These are phyloP conservation scores for Saturnispora sekii DNA, from an alignment of 805 yeast genomes.

Conservation along the genomic window DNA sequence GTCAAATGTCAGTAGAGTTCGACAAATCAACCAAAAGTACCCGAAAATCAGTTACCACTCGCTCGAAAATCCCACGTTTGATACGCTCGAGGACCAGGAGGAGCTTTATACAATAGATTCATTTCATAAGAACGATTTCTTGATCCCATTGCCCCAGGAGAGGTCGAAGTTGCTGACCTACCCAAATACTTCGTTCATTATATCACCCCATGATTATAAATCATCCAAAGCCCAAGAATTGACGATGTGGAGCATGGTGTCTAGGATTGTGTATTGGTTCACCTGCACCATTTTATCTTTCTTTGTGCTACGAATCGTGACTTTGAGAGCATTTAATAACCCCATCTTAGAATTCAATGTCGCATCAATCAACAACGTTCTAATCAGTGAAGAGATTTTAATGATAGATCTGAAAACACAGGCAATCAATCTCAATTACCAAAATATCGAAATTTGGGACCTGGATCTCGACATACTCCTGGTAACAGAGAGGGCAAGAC, in stretches of 20 bases:
- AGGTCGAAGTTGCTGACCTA: no score
- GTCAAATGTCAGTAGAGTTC: not conserved
- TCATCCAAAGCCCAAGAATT: slow-evolving; percentile 9
- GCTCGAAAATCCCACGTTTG: not conserved
- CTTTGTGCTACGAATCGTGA: slow-evolving; percentile 15
- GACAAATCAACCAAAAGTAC: not conserved
- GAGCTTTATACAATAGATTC: no score
- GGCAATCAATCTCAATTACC: slow-evolving; percentile 23
- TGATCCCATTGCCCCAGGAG: no score
- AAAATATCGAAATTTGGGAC: slow-evolving; percentile 25
- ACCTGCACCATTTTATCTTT: no score
- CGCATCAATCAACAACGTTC: slow-evolving; percentile 19
- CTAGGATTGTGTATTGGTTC: no score
- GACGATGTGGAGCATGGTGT: no score
- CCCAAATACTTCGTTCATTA: not conserved
- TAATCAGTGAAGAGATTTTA: slow-evolving; percentile 25
- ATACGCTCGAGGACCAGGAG: not conserved
- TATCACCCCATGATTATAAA: slow-evolving; percentile 27
- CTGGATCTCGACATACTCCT: slow-evolving; percentile 27
- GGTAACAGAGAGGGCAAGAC: slow-evolving; percentile 16
- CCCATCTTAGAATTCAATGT: slow-evolving; percentile 20
- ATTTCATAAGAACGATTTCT: no score
- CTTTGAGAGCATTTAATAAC: slow-evolving; percentile 22
- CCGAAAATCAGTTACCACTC: not conserved
- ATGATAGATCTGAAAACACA: slow-evolving; percentile 24